Percentiles rank a stretch among this genome's conserved stretches.
phyloP scores from a whole-genome alignment of 129 eudicot genomes.

The Rutidosis leptorrhynchoides region DNA sequence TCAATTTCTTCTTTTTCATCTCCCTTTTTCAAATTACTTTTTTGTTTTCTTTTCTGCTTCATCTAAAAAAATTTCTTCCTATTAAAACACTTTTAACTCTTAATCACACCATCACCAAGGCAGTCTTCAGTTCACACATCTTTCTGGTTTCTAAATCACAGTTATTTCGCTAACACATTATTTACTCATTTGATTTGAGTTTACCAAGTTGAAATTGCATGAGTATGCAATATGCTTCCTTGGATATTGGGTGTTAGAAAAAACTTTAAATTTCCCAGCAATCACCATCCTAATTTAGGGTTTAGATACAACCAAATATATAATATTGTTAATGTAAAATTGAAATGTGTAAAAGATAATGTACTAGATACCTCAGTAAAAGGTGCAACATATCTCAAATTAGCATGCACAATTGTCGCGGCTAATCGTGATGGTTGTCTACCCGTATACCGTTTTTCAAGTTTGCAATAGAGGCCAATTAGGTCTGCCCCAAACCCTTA shows the following conservation, averaged over 20 bases:
- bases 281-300: conserved; percentile 19
- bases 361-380: conserved; percentile 62
- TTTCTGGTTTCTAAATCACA: too few species aligned
- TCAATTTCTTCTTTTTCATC: too few species aligned
- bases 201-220: conserved; percentile 7
- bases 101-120: too few species aligned
- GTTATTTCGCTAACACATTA: too few species aligned
- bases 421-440: conserved; percentile 35
- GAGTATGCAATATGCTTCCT: conserved; percentile 22
- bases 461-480: conserved; percentile 55
- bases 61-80: too few species aligned
- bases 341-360: conserved; percentile 72
- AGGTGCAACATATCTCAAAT: conserved; percentile 54
- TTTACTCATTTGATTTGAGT: too few species aligned
- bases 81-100: too few species aligned
- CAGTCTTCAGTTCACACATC: too few species aligned
- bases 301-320: conserved; percentile 43
- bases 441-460: conserved; percentile 54
- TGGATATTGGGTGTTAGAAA: conserved; percentile 17
- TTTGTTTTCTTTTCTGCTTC: too few species aligned
- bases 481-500: conserved; percentile 58
- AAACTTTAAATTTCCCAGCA: neutral
- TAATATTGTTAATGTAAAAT: conserved; percentile 63
- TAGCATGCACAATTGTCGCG: conserved; percentile 53
- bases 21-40: too few species aligned